These are phyloP conservation scores for Eucalyptus pauciflora DNA, from an alignment of 345 rosid species.

Conservation along the genomic window DNA sequence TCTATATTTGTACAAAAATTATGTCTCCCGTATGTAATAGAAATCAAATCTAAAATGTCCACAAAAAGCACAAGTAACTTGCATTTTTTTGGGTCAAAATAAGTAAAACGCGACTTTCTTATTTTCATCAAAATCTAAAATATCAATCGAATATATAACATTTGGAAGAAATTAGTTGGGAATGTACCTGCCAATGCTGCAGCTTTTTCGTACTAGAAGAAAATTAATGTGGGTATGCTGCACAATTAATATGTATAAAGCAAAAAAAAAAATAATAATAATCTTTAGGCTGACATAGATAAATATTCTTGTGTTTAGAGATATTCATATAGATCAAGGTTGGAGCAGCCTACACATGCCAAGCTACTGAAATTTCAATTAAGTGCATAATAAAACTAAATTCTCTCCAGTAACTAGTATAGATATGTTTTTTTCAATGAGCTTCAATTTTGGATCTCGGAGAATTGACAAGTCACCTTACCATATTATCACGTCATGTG, in stretches of 20 bases:
- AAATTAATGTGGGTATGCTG: not conserved
- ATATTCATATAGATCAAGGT: not conserved
- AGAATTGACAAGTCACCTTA: not conserved
- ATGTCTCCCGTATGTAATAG: not conserved
- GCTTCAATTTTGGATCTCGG: not conserved
- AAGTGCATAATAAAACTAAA: not conserved
- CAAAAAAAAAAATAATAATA: not conserved
- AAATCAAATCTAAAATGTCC: not conserved
- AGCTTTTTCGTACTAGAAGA: not conserved
- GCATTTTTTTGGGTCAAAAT: not conserved
- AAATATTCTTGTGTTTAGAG: not conserved
- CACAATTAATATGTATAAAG: not conserved
- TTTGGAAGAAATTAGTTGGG: not conserved
- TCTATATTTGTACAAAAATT: not conserved
- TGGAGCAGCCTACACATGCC: not conserved
- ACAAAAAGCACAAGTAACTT: not conserved
- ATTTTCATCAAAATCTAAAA: not conserved
- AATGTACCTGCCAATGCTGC: not conserved
- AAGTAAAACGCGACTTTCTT: not conserved
- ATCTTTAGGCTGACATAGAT: not conserved
- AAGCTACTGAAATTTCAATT: not conserved
- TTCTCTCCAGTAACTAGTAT: not conserved
- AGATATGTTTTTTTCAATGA: not conserved
- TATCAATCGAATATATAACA: not conserved
- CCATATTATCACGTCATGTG: accelerated